phyloP scores from a whole-genome alignment of 1,284 basidiomycete species.

The Boletellus deceptivus region DNA sequence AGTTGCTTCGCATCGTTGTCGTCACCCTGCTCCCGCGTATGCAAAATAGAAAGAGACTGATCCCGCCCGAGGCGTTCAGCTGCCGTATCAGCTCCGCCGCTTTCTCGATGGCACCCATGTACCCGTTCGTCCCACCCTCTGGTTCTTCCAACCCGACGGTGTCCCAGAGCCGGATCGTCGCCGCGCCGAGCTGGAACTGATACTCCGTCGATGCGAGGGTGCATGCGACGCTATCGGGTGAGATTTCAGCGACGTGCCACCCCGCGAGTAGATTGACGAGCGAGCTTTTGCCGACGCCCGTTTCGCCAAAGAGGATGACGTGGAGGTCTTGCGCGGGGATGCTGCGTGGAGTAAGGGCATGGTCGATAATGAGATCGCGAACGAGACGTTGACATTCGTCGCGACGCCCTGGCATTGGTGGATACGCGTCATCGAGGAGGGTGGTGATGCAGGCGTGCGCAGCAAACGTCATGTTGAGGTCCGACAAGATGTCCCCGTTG shows the following conservation, averaged over 20 bases:
- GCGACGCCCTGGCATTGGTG: constrained; percentile 16
- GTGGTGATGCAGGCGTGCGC: constrained; percentile 25
- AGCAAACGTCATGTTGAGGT: constrained; percentile 12
- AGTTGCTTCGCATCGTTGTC: constrained; percentile 34
- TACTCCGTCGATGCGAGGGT: constrained; percentile 24
- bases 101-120: constrained; percentile 31
- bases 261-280: constrained; percentile 31
- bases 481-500: constrained; percentile 14
- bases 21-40: constrained; percentile 35
- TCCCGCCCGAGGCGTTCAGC: constrained; percentile 27
- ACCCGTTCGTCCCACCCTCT: constrained; percentile 16
- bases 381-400: constrained; percentile 24
- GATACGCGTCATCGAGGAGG: constrained; percentile 17
- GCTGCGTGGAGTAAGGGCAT: constrained; percentile 23
- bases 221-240: constrained; percentile 25
- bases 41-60: constrained; percentile 39
- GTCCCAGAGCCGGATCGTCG: constrained; percentile 26
- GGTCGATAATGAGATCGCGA: constrained; percentile 22
- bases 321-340: constrained; percentile 22
- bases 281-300: constrained; percentile 31
- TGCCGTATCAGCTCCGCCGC: constrained; percentile 32
- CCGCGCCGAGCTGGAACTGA: constrained; percentile 19
- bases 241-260: constrained; percentile 23
- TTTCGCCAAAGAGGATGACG: constrained; percentile 28
- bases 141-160: constrained; percentile 38